Percentiles rank a stretch among this genome's conserved stretches.
phyloP scores from a whole-genome alignment of 2,329 filamentous ascomycete genomes.

The Calonectria pteridis region DNA sequence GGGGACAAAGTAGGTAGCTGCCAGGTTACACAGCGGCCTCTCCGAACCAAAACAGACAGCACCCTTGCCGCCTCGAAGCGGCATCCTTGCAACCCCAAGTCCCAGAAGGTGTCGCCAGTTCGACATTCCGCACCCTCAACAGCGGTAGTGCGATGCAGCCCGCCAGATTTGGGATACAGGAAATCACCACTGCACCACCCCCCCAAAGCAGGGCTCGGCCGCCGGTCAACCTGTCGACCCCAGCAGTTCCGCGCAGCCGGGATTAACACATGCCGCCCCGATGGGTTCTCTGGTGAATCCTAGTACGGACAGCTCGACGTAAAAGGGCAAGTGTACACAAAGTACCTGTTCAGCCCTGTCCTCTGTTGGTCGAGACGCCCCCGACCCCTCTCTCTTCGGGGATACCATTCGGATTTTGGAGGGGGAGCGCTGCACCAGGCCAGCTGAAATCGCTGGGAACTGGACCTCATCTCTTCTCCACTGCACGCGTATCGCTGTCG shows the following conservation, averaged over 20 bases:
- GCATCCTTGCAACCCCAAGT: slow-evolving; percentile 33
- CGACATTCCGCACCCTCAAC: slow-evolving; percentile 30
- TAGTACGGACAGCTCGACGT: slow-evolving; percentile 5
- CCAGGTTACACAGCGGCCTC: slow-evolving; percentile 30
- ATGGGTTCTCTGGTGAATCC: slow-evolving; percentile 14
- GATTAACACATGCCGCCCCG: slow-evolving; percentile 12
- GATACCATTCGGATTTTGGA: slow-evolving; percentile 18
- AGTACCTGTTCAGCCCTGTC: slow-evolving; percentile 1
- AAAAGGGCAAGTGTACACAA: slow-evolving; percentile 4
- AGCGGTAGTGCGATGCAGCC: slow-evolving; percentile 41
- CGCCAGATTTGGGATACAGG: slow-evolving; percentile 40
- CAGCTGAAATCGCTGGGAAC: slow-evolving; percentile 13
- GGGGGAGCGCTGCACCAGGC: background rate
- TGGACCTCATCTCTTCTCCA: slow-evolving; percentile 14
- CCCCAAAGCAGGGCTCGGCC: slow-evolving; percentile 29
- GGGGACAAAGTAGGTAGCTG: slow-evolving; percentile 14
- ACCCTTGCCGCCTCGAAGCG: slow-evolving; percentile 34
- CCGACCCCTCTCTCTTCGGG: background rate
- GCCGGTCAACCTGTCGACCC: slow-evolving; percentile 18
- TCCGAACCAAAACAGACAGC: slow-evolving; percentile 23
- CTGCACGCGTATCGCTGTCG: background rate
- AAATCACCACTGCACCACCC: slow-evolving; percentile 24
- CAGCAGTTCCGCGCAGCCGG: slow-evolving; percentile 11
- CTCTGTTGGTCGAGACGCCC: slow-evolving; percentile 13
- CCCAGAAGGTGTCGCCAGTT: slow-evolving; percentile 27